Evolutionary conservation across 192 early-diverging fungal species (phyloP), one percentile per base, ranked within the genome.

Genomic region (Glomus cerebriforme): DNA sequence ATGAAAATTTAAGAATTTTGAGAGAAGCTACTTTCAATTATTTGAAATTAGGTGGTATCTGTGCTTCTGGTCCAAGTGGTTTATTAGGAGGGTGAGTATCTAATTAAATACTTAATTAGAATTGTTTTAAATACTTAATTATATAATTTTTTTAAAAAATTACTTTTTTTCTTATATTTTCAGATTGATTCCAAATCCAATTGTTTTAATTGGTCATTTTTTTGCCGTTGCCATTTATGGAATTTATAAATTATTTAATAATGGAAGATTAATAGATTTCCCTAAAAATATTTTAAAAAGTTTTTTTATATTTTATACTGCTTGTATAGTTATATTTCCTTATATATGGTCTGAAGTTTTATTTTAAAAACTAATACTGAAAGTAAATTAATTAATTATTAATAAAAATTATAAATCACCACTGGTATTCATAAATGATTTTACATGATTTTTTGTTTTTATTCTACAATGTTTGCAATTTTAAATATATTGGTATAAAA

Each of bases 11-110:
- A 65, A 85, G 85, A 45, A 84, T 90, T 8, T 87, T 99, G 35
- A 93, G 94, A 49, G 86, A 94, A 45, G 95, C 92, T 15, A 96
- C 95, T 78, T 96, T 99, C 83, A 88, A 83, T 10, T 99, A 98
- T 79, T 93, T 99, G 79, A 77, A 88, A 60, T 87, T 93, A 32
- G 98, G 98, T 58, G 94, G 95, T 2, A 83, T 85, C 31, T 97
- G 92, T 79, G 86, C 93, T 17, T 85, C 89, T 73, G 93, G 91
- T 0, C 98, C 98, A 4, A 91, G 95, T 32, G 93, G 95, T 17
- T 85, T 99, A 24, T 83, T 97, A 17, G 95, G 94, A n/a, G 95
- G 77, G 77, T 78, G 54, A 34, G 19, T 59, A 35, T 0, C n/a
- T 22, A 34, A 37, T 26, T 76, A n/a, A 39, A 37, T 37, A 43